These are phyloP conservation scores for Suillus bovinus DNA, from an alignment of 768 basidiomycete genomes.

Conservation along the genomic window DNA sequence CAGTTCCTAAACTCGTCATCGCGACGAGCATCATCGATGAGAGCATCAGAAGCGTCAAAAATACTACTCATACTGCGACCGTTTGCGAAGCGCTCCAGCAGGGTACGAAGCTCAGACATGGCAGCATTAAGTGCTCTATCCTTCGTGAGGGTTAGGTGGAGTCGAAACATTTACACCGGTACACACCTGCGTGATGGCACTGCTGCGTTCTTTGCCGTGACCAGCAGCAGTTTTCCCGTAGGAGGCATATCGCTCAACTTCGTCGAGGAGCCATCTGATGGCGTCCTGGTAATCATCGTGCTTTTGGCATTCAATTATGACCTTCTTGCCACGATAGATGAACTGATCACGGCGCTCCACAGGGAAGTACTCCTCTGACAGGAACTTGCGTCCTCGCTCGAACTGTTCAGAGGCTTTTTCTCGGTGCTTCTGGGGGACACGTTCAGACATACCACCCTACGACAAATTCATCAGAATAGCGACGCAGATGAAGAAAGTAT, in stretches of 20 bases:
- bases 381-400: conserved; percentile 63
- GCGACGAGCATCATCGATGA: conserved; percentile 72
- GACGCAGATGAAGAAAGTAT: background rate
- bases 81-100: conserved; percentile 92
- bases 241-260: conserved; percentile 59
- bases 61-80: conserved; percentile 64
- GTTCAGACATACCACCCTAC: conserved; percentile 49
- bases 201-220: conserved; percentile 32
- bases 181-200: conserved; percentile 15
- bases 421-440: conserved; percentile 69
- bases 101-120: conserved; percentile 64
- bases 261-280: conserved; percentile 69
- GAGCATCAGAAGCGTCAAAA: conserved; percentile 64
- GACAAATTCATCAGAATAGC: conserved; percentile 7
- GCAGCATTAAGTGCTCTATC: conserved; percentile 60
- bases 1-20: conserved; percentile 77
- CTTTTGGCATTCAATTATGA: conserved; percentile 89
- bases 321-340: conserved; percentile 93
- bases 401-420: conserved; percentile 52
- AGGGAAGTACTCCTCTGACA: conserved; percentile 86
- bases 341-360: conserved; percentile 89
- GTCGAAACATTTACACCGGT: conserved; percentile 17
- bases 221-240: conserved; percentile 46
- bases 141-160: conserved; percentile 26
- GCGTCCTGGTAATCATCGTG: conserved; percentile 88